Base-by-base conservation (phyloP, 2,329 filamentous ascomycete species). In the Thelonectria blattea region DNA sequence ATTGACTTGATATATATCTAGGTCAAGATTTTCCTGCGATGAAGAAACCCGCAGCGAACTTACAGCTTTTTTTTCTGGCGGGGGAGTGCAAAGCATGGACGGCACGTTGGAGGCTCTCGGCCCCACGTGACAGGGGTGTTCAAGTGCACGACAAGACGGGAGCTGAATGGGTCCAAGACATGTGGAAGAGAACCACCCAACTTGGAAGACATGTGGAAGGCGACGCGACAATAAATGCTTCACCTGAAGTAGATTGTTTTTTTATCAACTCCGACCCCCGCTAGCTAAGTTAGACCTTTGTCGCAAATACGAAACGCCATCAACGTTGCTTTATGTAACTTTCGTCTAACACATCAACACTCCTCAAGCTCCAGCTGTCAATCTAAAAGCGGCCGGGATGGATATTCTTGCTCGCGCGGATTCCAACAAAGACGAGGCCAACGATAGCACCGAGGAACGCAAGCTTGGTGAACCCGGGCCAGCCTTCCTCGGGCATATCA, bases 41-140 rank as follows among this genome's bases (percentile, higher is more conserved):
- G 34, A 39, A 27, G 30, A 42, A 41, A 12, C 22, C 34, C 41
- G 34, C 54, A 30, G 20, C 27, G 37, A 56, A 72, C 68, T 71
- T 74, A 72, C 68, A 71, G 67, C 66, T 66, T 71, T 74, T 74
- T 74, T 72, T 71, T 51, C 52, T 49, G 58, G 68, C 60, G 64
- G 68, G 68, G 65, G n/a, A 50, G 61, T 11, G 30, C 15, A 20
- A 54, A 46, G 56, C 32, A 10, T 15, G 34, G 34, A 15, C 12
- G 14, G 34, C 12, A 50, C 30, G 52, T 48, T 49, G 34, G 27
- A 45, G 53, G 62, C 50, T 17, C 43, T 49, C 15, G 60, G 56
- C 66, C 65, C 69, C 72, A 74, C 72, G 72, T 75, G 73, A 75
- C 69, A 70, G 65, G 65, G 60, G 42, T 64, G 24, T 46, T 42